Evolutionary conservation across 2,329 filamentous ascomycete genomes (phyloP), one percentile per base, ranked within the genome.

Genomic region (Aspergillus fijiensis): DNA sequence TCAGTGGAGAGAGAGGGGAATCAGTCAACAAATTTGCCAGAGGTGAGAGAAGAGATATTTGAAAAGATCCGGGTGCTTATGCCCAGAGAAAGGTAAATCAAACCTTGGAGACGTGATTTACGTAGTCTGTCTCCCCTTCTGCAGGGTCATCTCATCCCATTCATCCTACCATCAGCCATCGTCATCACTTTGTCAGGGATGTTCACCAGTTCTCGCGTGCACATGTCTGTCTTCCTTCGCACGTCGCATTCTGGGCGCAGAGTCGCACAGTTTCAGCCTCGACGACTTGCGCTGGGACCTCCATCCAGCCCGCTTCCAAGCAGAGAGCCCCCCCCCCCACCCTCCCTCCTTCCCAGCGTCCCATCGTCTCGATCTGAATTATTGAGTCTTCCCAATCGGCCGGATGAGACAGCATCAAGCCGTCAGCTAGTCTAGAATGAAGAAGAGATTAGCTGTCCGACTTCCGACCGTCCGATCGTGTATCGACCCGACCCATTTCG

Each of bases 351-450:
- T 23, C 3, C 23, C 23, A 23, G 23, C 23, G 23, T 23, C 23
- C 23, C n/a, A 27, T 39, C 53, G 49, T 33, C 42, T 27, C 33
- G 42, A 48, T 47, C 21, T 25, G 45, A 21, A 47, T 45, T 16
- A 33, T 19, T 49, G 27, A 29, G 27, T 29, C 27, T 59, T 63
- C 49, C 63, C 58, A 64, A 55, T 25, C 51, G 16, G 47, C 52
- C 52, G 60, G 60, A 63, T 64, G 60, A 63, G 63, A 64, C 60
- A 58, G 39, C 53, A 42, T 55, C 45, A 55, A 45, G 39, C 39
- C 39, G 14, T 45, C 39, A 45, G 39, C 39, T 45, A 45, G 33
- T 35, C 27, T 9, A 29, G 27, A 29, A 29, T 29, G 27, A 29
- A 29, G 27, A 29, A 29, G 27, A 29, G 12, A 35, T 4, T 35